Evolutionary conservation across 2,329 filamentous ascomycete species (phyloP).

Genomic region (Sporothrix dimorphospora): DNA sequence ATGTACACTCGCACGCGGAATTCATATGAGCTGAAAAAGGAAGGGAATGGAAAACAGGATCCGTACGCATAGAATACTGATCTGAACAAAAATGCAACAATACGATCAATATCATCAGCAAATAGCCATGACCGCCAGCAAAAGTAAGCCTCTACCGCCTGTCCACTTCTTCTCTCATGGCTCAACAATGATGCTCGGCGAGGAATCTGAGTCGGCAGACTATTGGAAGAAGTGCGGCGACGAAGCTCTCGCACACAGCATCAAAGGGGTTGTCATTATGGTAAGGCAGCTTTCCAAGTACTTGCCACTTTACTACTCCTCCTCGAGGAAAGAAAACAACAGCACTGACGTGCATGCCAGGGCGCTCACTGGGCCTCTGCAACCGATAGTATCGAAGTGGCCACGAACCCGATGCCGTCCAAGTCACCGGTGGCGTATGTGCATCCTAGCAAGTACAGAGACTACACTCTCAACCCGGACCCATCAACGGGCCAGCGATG

Average conservation of each 20-base stretch:
- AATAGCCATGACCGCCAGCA: neutral
- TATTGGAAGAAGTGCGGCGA: conserved; percentile 71
- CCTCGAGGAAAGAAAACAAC: neutral
- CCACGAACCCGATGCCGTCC: conserved; percentile 60
- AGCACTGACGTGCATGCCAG: conserved; percentile 38
- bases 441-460: conserved; percentile 64
- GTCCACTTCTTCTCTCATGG: conserved; percentile 72
- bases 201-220: conserved; percentile 61
- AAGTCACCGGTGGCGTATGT: conserved; percentile 71
- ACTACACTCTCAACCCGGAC: conserved; percentile 65
- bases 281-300: conserved; percentile 39
- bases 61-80: no score
- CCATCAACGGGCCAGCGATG: conserved; percentile 54
- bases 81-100: neutral
- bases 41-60: no score
- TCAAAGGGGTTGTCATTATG: conserved; percentile 70
- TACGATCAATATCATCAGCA: neutral
- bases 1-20: no score
- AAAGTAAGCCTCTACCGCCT: conserved; percentile 44
- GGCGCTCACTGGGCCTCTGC: conserved; percentile 68
- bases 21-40: no score
- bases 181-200: conserved; percentile 72
- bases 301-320: no score
- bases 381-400: conserved; percentile 60
- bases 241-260: conserved; percentile 59